Evolutionary conservation across 805 yeast species (phyloP), one percentile per base, ranked within the genome.

Genomic region (Tetrapisispora phaffii): DNA sequence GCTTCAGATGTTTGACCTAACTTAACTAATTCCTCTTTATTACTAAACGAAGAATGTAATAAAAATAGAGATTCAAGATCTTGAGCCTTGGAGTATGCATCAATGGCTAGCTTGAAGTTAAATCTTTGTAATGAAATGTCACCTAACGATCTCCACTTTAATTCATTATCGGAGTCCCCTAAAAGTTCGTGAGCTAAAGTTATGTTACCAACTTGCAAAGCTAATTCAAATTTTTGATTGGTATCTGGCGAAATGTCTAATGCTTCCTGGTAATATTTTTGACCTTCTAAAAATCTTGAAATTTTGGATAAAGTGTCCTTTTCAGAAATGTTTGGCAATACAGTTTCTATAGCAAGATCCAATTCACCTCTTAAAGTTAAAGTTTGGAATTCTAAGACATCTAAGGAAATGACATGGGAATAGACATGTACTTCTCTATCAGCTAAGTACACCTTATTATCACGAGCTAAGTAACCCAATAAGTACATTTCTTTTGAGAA

Each of bases 351-450:
- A 7, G 94, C 87, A 52, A 79, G 83, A 51, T 88, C 96, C 54
- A 89, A 68, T 60, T 94, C 97, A 42, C 97, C 97, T 62, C 98
- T 82, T 66, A 90, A 74, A 3, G 90, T 96, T 46, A 89, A 78
- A 1, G 99, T 93, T 72, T 93, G 97, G 69, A 88, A 89, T 70
- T 90, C 97, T 52, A 93, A 74, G 4, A 93, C 95, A 9, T 88
- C 77, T 31, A 90, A 68, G 31, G 95, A 85, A 42, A 93, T 74
- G 58, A 74, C 79, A 72, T 89, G 88, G 20, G 95, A 78, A 35
- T 82, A 70, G 41, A 93, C 82, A 52, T 84, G 82, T 59, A 88
- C 76, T 49, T 90, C 88, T 68, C 88, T 89, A 70, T 93, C 98
- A 50, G 93, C 80, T 56, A 93, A 78, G 63, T 88, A 93, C 45